These are phyloP conservation scores for Zygosaccharomyces pseudorouxii DNA, from an alignment of 805 yeast genomes.

Conservation along the genomic window DNA sequence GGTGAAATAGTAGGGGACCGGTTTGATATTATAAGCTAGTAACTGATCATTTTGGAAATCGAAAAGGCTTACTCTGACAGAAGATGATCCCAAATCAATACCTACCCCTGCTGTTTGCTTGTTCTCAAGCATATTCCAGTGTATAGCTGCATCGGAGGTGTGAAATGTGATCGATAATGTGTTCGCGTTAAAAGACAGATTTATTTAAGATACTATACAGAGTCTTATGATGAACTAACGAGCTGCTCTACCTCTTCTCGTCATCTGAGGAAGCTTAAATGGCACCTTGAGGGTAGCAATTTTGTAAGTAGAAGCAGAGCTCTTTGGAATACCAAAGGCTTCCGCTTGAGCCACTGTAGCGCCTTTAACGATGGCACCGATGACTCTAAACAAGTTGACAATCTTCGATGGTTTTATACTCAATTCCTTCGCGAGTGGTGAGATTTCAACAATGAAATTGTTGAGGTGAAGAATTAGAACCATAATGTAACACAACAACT, in stretches of 20 bases:
- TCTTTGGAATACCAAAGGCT: conserved; percentile 61
- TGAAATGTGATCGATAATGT: neutral
- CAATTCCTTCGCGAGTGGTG: conserved; percentile 81
- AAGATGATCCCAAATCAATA: conserved; percentile 49
- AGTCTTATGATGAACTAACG: conserved; percentile 2
- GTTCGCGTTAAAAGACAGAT: conserved; percentile 1
- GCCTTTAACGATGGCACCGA: conserved; percentile 76
- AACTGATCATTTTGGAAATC: conserved; percentile 18
- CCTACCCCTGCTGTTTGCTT: conserved; percentile 34
- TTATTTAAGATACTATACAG: neutral
- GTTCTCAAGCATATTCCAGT: neutral
- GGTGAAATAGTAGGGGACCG: conserved; percentile 25
- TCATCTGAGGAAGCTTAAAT: conserved; percentile 79
- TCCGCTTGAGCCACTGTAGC: conserved; percentile 73
- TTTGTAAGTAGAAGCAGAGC: conserved; percentile 59
- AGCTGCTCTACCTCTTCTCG: conserved; percentile 53
- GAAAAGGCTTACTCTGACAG: conserved; percentile 41
- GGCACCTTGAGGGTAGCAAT: conserved; percentile 85
- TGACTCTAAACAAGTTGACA: conserved; percentile 61
- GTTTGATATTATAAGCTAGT: conserved; percentile 9
- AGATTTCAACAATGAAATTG: conserved; percentile 65
- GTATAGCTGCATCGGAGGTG: neutral
- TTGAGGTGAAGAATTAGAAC: conserved; percentile 71
- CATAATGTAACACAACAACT: conserved; percentile 72
- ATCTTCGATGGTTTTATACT: conserved; percentile 73